Evolutionary conservation across 1,284 basidiomycete genomes (phyloP).

Genomic region (Phaffia rhodozyma): DNA sequence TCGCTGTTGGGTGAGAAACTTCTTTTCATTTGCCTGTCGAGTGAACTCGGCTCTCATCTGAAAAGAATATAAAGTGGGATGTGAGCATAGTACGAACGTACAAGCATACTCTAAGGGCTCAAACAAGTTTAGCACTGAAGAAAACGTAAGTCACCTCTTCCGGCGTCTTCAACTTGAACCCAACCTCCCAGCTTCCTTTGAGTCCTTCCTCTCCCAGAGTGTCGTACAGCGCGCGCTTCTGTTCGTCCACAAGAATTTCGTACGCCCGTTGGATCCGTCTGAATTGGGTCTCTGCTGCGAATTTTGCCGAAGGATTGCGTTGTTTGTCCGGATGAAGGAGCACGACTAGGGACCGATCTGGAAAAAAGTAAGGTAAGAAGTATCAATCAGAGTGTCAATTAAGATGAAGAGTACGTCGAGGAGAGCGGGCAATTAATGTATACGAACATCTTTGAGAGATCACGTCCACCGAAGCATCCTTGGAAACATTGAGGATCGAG

Average conservation of each 20-base stretch:
- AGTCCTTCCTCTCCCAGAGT: constrained; percentile 43
- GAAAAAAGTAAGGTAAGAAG: no score
- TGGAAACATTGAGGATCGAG: constrained; percentile 9
- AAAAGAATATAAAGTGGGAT: background rate
- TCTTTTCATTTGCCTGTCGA: constrained; percentile 34
- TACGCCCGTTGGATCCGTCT: constrained; percentile 33
- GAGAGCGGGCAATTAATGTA: background rate
- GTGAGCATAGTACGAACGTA: background rate
- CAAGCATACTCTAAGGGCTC: background rate
- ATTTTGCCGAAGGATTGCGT: constrained; percentile 28
- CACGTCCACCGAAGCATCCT: background rate
- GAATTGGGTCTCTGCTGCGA: constrained; percentile 33
- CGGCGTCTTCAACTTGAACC: constrained; percentile 35
- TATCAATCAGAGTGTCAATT: no score
- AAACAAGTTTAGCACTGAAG: background rate
- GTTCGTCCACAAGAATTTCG: constrained; percentile 38
- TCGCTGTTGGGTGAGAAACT: constrained; percentile 37
- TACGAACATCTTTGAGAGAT: constrained; percentile 3
- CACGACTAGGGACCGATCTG: constrained; percentile 15
- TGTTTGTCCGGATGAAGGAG: constrained; percentile 45
- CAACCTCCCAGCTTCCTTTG: constrained; percentile 39
- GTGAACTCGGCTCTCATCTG: constrained; percentile 37
- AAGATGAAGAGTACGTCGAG: no score
- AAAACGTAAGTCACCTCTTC: constrained; percentile 31
- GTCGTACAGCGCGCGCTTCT: constrained; percentile 42